A percentile compares a stretch with the other conserved stretches of the same genome.
Evolutionary conservation across 192 early-diverging fungal species (phyloP).

Genomic region (Rhizophagus clarus): DNA sequence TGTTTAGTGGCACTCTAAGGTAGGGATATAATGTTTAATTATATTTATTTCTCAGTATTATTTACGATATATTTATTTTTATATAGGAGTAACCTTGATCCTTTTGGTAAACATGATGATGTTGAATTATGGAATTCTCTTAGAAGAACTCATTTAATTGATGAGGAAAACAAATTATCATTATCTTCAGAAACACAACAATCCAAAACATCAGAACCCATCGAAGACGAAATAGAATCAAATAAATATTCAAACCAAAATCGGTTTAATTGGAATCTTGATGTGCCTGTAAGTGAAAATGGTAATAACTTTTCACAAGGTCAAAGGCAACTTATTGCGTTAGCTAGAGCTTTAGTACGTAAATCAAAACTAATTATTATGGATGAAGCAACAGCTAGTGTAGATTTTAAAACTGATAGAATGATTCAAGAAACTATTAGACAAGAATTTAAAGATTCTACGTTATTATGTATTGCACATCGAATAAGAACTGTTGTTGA

Average conservation of each 20-base stretch:
- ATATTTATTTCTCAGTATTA: not conserved
- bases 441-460: slow-evolving; percentile 67
- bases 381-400: slow-evolving; percentile 90
- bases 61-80: not conserved
- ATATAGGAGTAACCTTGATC: slow-evolving; percentile 80
- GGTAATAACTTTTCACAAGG: slow-evolving; percentile 75
- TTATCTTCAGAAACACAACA: slow-evolving; percentile 23
- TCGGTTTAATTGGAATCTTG: slow-evolving; percentile 51
- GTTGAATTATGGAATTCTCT: slow-evolving; percentile 75
- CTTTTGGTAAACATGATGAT: slow-evolving; percentile 78
- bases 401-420: slow-evolving; percentile 85
- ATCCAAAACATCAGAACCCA: not conserved
- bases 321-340: slow-evolving; percentile 70
- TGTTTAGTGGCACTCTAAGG: slow-evolving; percentile 69
- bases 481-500: slow-evolving; percentile 78
- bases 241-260: slow-evolving; percentile 29
- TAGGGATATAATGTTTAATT: not conserved
- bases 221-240: slow-evolving; percentile 3
- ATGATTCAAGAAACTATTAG: slow-evolving; percentile 86
- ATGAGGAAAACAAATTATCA: slow-evolving; percentile 21
- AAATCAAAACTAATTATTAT: slow-evolving; percentile 68
- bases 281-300: slow-evolving; percentile 74
- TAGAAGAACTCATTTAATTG: slow-evolving; percentile 69
- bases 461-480: slow-evolving; percentile 88
- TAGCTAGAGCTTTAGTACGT: slow-evolving; percentile 73